Conservation (phyloP, 768 basidiomycete genomes). For the Daedaleopsis nitida region DNA sequence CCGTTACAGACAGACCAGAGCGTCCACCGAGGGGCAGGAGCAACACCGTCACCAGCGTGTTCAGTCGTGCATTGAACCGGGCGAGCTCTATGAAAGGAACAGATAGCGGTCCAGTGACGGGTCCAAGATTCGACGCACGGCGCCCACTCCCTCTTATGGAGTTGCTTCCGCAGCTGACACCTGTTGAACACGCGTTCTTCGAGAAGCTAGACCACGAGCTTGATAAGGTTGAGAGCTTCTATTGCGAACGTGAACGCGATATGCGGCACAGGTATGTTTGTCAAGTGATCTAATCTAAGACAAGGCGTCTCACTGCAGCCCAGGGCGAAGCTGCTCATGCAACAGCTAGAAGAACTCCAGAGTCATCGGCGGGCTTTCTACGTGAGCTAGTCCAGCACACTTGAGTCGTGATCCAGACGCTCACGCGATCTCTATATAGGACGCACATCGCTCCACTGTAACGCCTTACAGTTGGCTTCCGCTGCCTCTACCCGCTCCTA, state of each 20-base stretch:
- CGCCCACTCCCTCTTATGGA: conserved; percentile 28
- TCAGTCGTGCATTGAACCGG: conserved; percentile 8
- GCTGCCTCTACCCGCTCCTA: conserved; percentile 11
- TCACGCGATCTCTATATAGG: neutral
- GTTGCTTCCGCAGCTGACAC: conserved; percentile 57
- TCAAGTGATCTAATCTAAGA: neutral
- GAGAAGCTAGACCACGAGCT: conserved; percentile 75
- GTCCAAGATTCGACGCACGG: conserved; percentile 10
- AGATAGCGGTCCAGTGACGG: neutral
- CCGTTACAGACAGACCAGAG: neutral
- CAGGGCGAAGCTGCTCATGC: conserved; percentile 45
- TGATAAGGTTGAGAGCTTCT: conserved; percentile 86
- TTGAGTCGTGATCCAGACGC: neutral
- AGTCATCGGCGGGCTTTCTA: conserved; percentile 64
- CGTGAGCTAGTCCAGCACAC: conserved; percentile 37
- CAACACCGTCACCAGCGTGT: conserved; percentile 2
- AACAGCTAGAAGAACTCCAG: conserved; percentile 74
- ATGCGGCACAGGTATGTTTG: conserved; percentile 41
- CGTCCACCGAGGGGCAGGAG: conserved; percentile 2
- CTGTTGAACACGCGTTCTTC: conserved; percentile 73
- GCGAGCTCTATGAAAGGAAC: conserved; percentile 5
- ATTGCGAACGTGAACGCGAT: conserved; percentile 66
- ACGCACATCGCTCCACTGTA: conserved; percentile 15
- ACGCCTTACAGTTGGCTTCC: conserved; percentile 13
- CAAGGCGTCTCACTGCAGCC: neutral